Conservation (phyloP, 179 eudicot genomes). For the Beta corolliflora region DNA sequence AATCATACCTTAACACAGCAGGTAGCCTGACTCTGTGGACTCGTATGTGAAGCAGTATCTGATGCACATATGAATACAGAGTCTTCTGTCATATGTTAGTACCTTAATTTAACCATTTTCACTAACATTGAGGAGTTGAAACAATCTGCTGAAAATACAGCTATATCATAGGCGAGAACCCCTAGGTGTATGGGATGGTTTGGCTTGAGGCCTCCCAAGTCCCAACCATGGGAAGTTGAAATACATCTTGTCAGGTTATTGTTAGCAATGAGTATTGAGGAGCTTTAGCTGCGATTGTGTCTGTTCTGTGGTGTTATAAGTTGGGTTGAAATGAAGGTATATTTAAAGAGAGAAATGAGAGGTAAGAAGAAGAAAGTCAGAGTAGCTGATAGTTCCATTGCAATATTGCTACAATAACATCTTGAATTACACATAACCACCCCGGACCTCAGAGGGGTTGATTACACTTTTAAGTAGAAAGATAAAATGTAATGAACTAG, state of each 20-base stretch:
- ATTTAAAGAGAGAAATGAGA: no score
- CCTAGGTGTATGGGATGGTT: not conserved
- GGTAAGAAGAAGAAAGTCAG: no score
- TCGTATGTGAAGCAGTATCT: no score
- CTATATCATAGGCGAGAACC: not conserved
- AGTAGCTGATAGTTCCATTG: no score
- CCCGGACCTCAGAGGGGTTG: no score
- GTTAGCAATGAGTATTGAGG: not conserved
- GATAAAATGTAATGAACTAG: no score
- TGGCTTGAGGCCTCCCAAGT: not conserved
- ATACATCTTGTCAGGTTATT: not conserved
- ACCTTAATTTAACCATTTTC: not conserved
- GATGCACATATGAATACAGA: not conserved
- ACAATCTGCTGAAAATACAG: not conserved
- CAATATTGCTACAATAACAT: no score
- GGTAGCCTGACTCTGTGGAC: no score
- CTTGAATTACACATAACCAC: no score
- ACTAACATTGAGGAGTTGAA: not conserved
- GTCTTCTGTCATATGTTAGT: not conserved
- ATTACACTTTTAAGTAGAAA: no score
- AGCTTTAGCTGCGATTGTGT: not conserved
- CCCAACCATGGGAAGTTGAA: not conserved
- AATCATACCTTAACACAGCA: not conserved
- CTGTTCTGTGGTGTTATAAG: not conserved
- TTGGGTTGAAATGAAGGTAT: no score